Percentiles rank a stretch among this genome's conserved stretches.
Conservation (phyloP, 192 early-diverging fungal genomes). For the Rhizophagus clarus region DNA sequence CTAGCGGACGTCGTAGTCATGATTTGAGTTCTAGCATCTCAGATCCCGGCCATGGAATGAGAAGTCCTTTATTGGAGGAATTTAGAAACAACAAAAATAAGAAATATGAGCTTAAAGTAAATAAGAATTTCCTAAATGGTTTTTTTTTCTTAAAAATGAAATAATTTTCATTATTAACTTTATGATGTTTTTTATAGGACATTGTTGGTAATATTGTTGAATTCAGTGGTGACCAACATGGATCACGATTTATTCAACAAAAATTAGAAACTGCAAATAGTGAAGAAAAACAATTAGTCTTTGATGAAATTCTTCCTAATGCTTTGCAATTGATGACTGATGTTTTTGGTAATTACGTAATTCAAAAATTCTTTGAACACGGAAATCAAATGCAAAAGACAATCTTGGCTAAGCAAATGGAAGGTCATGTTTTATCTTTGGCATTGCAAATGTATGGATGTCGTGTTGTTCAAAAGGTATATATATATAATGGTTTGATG, state of each 20-base stretch:
- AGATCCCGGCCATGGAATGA: slow-evolving; percentile 64
- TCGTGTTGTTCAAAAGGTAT: slow-evolving; percentile 94
- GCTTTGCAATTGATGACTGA: slow-evolving; percentile 96
- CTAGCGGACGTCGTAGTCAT: slow-evolving; percentile 34
- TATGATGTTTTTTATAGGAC: slow-evolving; percentile 59
- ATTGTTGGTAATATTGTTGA: slow-evolving; percentile 94
- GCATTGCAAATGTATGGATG: slow-evolving; percentile 99
- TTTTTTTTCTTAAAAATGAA: not conserved
- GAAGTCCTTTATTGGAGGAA: slow-evolving; percentile 91
- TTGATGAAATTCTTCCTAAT: slow-evolving; percentile 92
- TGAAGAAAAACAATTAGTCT: slow-evolving; percentile 97
- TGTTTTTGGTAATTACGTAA: slow-evolving; percentile 99
- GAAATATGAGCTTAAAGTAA: slow-evolving; percentile 91
- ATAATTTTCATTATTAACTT: not conserved
- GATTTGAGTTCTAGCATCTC: slow-evolving; percentile 38
- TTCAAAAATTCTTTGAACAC: slow-evolving; percentile 99
- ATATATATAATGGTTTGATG: not conserved
- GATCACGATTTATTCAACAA: slow-evolving; percentile 98
- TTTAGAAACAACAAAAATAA: slow-evolving; percentile 96
- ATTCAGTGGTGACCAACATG: slow-evolving; percentile 98
- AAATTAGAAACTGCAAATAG: slow-evolving; percentile 90
- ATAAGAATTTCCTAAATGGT: not conserved
- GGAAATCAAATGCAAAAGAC: slow-evolving; percentile 93
- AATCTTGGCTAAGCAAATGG: slow-evolving; percentile 92
- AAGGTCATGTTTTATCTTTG: slow-evolving; percentile 89